These are phyloP conservation scores for Anastatica hierochuntica DNA, from an alignment of 345 rosid genomes.

Conservation along the genomic window DNA sequence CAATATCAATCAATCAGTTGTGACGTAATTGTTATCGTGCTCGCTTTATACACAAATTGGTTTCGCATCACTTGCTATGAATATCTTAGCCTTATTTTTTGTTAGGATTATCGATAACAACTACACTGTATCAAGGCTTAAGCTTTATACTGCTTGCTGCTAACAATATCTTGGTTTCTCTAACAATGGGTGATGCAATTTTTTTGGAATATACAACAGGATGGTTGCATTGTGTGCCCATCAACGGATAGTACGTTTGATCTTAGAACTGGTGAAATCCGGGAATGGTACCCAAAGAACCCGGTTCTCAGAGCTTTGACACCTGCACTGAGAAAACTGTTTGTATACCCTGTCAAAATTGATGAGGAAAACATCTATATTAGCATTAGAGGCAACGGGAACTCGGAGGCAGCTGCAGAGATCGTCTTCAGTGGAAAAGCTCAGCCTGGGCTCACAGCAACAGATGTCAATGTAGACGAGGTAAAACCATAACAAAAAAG, in stretches of 20 bases:
- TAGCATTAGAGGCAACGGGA: slow-evolving; percentile 38
- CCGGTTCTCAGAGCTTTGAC: slow-evolving; percentile 80
- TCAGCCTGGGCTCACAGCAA: slow-evolving; percentile 79
- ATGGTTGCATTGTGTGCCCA: slow-evolving; percentile 91
- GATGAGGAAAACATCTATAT: slow-evolving; percentile 73
- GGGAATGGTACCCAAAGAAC: slow-evolving; percentile 92
- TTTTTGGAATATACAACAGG: slow-evolving; percentile 34
- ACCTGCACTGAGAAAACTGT: slow-evolving; percentile 64
- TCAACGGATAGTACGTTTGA: slow-evolving; percentile 84
- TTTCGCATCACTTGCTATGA: background rate
- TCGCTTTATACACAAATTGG: background rate
- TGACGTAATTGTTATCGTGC: background rate
- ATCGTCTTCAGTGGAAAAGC: slow-evolving; percentile 90
- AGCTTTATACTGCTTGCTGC: background rate
- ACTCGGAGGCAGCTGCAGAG: slow-evolving; percentile 63
- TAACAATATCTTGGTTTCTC: background rate
- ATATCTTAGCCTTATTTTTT: background rate
- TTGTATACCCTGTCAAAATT: slow-evolving; percentile 53
- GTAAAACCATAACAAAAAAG: slow-evolving; percentile 31
- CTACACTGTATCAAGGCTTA: background rate
- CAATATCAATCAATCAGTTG: background rate
- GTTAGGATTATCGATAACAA: background rate
- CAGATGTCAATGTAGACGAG: slow-evolving; percentile 86
- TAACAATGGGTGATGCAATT: no score
- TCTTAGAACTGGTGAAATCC: slow-evolving; percentile 59